phyloP scores from a whole-genome alignment of 768 basidiomycete species.

The Podaxis sp. region DNA sequence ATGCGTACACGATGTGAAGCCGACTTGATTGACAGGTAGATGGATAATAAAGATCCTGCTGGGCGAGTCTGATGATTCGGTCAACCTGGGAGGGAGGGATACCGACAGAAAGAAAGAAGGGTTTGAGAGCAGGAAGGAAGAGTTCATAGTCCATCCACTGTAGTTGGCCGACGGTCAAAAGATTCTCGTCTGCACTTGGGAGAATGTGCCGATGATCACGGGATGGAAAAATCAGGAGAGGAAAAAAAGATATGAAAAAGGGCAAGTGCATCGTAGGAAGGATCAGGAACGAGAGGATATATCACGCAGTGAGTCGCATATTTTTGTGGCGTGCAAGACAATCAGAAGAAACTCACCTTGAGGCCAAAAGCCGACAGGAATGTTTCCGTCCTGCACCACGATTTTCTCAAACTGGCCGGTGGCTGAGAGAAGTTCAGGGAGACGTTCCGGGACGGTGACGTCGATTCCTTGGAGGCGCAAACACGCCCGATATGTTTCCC shows the following conservation, averaged over 20 bases:
- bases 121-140: conserved; percentile 61
- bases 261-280: not conserved
- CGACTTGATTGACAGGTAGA: conserved; percentile 48
- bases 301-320: not conserved
- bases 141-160: conserved; percentile 76
- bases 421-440: conserved; percentile 47
- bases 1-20: conserved; percentile 62
- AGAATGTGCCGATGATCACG: conserved; percentile 1
- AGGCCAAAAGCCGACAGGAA: conserved; percentile 73
- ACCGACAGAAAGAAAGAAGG: conserved; percentile 54
- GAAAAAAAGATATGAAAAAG: not conserved
- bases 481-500: conserved; percentile 61
- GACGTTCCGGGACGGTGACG: conserved; percentile 53
- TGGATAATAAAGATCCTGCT: conserved; percentile 65
- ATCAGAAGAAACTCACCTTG: conserved; percentile 39
- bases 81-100: conserved; percentile 54
- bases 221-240: conserved; percentile 12
- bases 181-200: conserved; percentile 45
- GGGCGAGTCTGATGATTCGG: conserved; percentile 59
- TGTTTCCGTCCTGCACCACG: conserved; percentile 52
- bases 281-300: not conserved
- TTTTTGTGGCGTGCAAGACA: not conserved
- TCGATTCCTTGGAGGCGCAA: conserved; percentile 55
- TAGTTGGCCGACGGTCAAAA: conserved; percentile 65
- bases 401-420: conserved; percentile 59